Evolutionary conservation across 306 rosid species (phyloP), one percentile per base, ranked within the genome.

Genomic region (Cucurbita argyrosperma): DNA sequence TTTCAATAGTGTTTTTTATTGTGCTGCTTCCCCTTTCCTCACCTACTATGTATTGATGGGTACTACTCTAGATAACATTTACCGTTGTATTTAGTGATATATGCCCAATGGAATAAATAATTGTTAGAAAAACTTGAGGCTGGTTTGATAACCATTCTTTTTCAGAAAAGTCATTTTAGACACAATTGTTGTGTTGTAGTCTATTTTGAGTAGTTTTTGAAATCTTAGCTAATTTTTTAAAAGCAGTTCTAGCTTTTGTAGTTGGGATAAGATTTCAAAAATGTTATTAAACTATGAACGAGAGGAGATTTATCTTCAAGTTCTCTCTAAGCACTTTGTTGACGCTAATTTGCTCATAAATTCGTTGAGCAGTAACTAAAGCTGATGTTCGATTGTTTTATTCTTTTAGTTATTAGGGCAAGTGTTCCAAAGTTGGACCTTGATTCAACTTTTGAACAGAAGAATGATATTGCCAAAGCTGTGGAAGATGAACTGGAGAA

Each of bases 371-470:
- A 16, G 19, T 42, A 42, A 62, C 69, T 52, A 70, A 53, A 70
- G 10, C 9, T 18, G 54, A 49, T 15, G 21, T 67, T 58, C 23
- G 51, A 19, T 23, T 54, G 13, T 54, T 42, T 73, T 39, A 62
- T 65, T 15, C 21, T 19, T 63, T 70, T 78, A 85, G 89, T 85
- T 74, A 80, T 82, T 47, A 80, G 89, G 81, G 86, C 86, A 39
- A 78, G 89, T 66, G 89, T 85, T 58, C 87, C 89, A 9, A 85
- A 80, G 75, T 76, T 85, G 85, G 87, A 81, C 47, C 80, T 85
- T 19, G 87, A 85, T 76, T 80, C 84, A 56, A 81, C 84, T 51
- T 85, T 85, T 65, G 85, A 80, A 72, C 89, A 85, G 80, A 85
- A 85, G 79, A 85, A 83, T 54, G 87, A 85, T 18, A 85, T 85